Evolutionary conservation across 2,329 filamentous ascomycete species (phyloP).

Genomic region (Endocalyx cinctus): DNA sequence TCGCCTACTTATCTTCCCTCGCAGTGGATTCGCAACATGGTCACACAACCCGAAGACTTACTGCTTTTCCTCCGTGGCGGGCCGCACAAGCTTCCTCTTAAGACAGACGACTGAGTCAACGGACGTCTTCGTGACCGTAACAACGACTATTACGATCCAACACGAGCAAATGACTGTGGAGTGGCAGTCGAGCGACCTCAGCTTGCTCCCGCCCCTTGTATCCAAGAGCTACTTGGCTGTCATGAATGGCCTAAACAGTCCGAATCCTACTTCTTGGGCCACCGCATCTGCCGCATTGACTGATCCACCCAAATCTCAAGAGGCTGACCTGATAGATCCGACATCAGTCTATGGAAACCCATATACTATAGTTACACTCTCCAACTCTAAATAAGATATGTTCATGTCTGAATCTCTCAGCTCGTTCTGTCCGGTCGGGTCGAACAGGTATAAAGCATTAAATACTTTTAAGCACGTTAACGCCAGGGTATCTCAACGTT

Average conservation of each 20-base stretch:
- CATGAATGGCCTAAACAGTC: constrained; percentile 16
- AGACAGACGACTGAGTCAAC: constrained; percentile 22
- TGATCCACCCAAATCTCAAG: no score
- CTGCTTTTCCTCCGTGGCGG: constrained; percentile 23
- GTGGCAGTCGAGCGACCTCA: constrained; percentile 21
- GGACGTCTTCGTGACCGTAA: constrained; percentile 25
- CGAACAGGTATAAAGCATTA: no score
- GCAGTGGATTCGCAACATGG: constrained; percentile 22
- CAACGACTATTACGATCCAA: constrained; percentile 19
- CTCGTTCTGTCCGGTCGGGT: no score
- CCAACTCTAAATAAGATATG: no score
- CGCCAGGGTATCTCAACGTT: no score
- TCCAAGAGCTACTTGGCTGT: constrained; percentile 19
- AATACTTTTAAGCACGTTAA: no score
- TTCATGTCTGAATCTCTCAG: no score
- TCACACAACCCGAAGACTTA: constrained; percentile 11
- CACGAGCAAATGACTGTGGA: constrained; percentile 25
- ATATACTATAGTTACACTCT: no score
- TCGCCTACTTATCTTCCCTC: background rate
- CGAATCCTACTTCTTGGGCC: constrained; percentile 1
- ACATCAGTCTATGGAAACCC: no score
- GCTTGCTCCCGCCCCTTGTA: constrained; percentile 15
- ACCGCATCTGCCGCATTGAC: background rate
- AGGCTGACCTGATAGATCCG: no score
- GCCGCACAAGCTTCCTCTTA: constrained; percentile 25